Evolutionary conservation across 129 eudicot genomes (phyloP).

Genomic region (Tagetes erecta): DNA sequence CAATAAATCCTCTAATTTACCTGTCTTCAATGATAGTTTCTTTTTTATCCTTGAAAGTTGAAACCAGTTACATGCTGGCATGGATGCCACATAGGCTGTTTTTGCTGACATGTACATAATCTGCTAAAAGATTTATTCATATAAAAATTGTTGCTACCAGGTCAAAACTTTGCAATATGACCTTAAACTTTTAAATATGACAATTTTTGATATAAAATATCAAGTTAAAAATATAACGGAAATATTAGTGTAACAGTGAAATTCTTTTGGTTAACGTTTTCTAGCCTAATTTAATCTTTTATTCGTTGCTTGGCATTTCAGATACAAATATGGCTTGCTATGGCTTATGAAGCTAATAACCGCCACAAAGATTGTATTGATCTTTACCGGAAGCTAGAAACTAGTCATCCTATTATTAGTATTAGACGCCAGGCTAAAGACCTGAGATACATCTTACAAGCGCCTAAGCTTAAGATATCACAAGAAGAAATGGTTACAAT

Average conservation of each 20-base stretch:
- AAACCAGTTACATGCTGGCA: too few species aligned
- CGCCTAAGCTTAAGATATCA: slow-evolving; percentile 93
- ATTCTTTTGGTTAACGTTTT: slow-evolving; percentile 10
- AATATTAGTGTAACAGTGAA: not conserved
- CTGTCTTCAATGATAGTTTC: not conserved
- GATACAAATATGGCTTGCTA: slow-evolving; percentile 99
- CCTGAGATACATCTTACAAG: slow-evolving; percentile 87
- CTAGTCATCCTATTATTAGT: slow-evolving; percentile 72
- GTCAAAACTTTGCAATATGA: too few species aligned
- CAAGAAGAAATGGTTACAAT: slow-evolving; percentile 99
- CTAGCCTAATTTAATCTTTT: slow-evolving; percentile 17
- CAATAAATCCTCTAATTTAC: not conserved
- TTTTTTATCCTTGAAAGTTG: too few species aligned
- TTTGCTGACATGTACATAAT: slow-evolving; percentile 3
- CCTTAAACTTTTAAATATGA: not conserved
- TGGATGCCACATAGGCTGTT: not conserved
- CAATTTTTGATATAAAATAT: not conserved
- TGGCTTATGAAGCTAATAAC: slow-evolving; percentile 98
- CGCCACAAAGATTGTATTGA: slow-evolving; percentile 92
- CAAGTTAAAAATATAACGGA: not conserved
- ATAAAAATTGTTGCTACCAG: not conserved
- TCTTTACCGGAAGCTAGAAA: slow-evolving; percentile 74
- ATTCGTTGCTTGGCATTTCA: slow-evolving; percentile 28
- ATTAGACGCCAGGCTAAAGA: slow-evolving; percentile 96
- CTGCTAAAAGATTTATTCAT: not conserved